A percentile compares a stretch with the other conserved stretches of the same genome.
These are phyloP conservation scores for Pinus taeda DNA, from an alignment of 75 land plant species.

Conservation along the genomic window DNA sequence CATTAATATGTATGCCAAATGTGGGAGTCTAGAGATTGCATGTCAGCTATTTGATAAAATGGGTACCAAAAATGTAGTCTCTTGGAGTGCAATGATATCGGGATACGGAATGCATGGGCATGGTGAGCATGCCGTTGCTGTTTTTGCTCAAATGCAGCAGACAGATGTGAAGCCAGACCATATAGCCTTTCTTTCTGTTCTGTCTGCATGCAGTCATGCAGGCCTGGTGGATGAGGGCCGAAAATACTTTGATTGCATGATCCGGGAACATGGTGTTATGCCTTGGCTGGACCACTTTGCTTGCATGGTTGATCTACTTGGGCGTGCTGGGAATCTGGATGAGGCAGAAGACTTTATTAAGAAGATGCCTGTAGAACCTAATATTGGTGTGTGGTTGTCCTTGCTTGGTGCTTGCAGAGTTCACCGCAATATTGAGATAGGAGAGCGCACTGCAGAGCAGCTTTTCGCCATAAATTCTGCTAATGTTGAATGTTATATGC, in stretches of 20 bases:
- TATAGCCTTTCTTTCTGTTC: slow-evolving; percentile 11
- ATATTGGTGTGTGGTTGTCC: slow-evolving; percentile 12
- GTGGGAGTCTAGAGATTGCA: slow-evolving; percentile 18
- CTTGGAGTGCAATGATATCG: slow-evolving; percentile 31
- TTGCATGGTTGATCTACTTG: slow-evolving; percentile 27
- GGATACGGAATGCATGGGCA: slow-evolving; percentile 19
- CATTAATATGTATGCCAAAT: slow-evolving; percentile 26
- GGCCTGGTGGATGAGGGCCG: slow-evolving; percentile 17
- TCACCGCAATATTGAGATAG: slow-evolving; percentile 16
- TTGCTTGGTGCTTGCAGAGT: slow-evolving; percentile 26
- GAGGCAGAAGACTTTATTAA: slow-evolving; percentile 17
- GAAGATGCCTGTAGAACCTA: slow-evolving; percentile 12
- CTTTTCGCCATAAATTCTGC: slow-evolving; percentile 14
- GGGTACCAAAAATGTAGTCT: not conserved
- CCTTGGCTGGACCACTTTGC: slow-evolving; percentile 18
- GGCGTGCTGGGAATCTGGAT: slow-evolving; percentile 13
- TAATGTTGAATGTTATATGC: slow-evolving; percentile 3
- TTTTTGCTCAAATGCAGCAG: slow-evolving; percentile 12
- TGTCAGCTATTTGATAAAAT: slow-evolving; percentile 20
- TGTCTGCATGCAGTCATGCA: slow-evolving; percentile 23
- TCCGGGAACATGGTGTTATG: not conserved
- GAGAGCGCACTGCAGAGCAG: slow-evolving; percentile 2
- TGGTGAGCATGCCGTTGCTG: slow-evolving; percentile 6
- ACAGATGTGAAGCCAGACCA: slow-evolving; percentile 8
- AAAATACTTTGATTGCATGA: slow-evolving; percentile 12